These are phyloP conservation scores for Lentinula edodes DNA, from an alignment of 768 basidiomycete genomes.

Conservation along the genomic window DNA sequence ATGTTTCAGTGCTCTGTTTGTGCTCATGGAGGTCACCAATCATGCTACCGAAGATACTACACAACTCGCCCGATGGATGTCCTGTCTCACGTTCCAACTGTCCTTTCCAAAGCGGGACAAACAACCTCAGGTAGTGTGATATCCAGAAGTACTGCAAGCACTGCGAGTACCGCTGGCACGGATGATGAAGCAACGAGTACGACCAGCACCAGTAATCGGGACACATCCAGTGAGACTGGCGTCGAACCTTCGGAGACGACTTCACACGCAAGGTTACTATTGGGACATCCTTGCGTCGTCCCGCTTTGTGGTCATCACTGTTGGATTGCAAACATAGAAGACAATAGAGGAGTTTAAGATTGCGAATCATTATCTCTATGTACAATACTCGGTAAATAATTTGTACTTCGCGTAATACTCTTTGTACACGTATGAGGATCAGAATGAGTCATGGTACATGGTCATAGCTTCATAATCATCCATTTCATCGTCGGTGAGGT, in stretches of 20 bases:
- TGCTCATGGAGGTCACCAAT: slow-evolving; percentile 76
- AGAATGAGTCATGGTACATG: slow-evolving; percentile 21
- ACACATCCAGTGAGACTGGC: slow-evolving; percentile 11
- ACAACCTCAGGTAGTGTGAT: slow-evolving; percentile 6
- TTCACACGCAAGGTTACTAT: slow-evolving; percentile 20
- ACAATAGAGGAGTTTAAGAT: not conserved
- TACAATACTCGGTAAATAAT: too few relatives aligned
- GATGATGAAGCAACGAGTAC: slow-evolving; percentile 17
- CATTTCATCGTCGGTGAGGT: slow-evolving; percentile 25
- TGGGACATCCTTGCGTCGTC: slow-evolving; percentile 61
- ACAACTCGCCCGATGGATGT: slow-evolving; percentile 51
- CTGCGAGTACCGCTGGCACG: slow-evolving; percentile 8
- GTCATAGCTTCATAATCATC: slow-evolving; percentile 30
- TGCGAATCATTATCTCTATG: too few relatives aligned
- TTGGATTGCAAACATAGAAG: slow-evolving; percentile 32
- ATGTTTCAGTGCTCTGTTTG: slow-evolving; percentile 75
- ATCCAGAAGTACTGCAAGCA: slow-evolving; percentile 13
- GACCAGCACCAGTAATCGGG: slow-evolving; percentile 11
- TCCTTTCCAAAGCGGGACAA: slow-evolving; percentile 8
- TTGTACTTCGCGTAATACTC: not conserved
- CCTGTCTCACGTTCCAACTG: slow-evolving; percentile 15
- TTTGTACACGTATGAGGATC: not conserved
- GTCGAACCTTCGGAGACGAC: slow-evolving; percentile 14
- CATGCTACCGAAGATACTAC: slow-evolving; percentile 70
- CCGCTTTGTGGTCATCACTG: slow-evolving; percentile 80